Evolutionary conservation across 1,284 basidiomycete genomes (phyloP).

Genomic region (Lignosus rhinocerotis): DNA sequence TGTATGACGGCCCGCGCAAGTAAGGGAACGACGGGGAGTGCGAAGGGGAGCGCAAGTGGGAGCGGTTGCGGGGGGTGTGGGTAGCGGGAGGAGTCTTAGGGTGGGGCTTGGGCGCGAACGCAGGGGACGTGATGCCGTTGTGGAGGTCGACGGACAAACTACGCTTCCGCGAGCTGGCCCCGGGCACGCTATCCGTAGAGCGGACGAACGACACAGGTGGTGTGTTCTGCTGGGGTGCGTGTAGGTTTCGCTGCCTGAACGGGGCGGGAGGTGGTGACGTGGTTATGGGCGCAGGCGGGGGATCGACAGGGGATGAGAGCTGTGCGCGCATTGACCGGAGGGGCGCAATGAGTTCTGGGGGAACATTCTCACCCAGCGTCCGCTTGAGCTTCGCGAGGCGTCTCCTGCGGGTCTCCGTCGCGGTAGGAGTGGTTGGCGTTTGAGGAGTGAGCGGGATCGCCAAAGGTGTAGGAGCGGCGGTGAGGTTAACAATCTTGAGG

Average conservation of each 20-base stretch:
- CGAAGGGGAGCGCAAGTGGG: neutral
- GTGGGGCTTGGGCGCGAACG: neutral
- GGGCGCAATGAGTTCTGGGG: conserved; percentile 50
- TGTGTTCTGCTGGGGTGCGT: neutral
- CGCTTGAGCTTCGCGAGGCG: conserved; percentile 52
- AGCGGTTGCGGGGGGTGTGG: neutral
- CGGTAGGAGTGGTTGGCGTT: conserved; percentile 27
- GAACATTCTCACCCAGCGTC: conserved; percentile 55
- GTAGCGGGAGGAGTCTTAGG: neutral
- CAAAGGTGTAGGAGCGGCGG: conserved; percentile 2
- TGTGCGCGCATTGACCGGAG: conserved; percentile 6
- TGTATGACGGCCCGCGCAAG: neutral
- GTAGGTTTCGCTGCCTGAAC: neutral
- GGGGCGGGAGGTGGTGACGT: neutral
- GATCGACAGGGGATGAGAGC: conserved; percentile 1
- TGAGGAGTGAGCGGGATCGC: conserved; percentile 18
- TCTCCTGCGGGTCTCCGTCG: conserved; percentile 32
- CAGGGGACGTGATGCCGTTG: neutral
- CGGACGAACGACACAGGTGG: neutral
- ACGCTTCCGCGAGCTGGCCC: conserved; percentile 10
- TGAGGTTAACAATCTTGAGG: conserved; percentile 4
- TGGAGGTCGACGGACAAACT: conserved; percentile 29
- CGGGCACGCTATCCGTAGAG: neutral
- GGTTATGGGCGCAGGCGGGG: neutral
- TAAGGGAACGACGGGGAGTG: neutral